phyloP scores from a whole-genome alignment of 768 basidiomycete genomes.

The Podaxis sp. region DNA sequence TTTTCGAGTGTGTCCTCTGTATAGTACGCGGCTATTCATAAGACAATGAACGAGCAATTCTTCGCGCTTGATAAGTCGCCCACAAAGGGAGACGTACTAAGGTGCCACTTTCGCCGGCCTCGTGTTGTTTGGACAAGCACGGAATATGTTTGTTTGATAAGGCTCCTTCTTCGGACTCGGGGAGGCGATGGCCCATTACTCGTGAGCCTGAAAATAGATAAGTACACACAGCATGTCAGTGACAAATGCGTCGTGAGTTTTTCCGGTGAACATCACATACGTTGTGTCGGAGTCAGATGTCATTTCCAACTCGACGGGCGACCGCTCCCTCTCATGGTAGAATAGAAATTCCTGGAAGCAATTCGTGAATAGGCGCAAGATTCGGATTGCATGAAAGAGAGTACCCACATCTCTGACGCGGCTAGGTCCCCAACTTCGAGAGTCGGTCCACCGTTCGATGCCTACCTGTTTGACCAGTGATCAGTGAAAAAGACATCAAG shows the following conservation, averaged over 20 bases:
- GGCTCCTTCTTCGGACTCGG: conserved; percentile 36
- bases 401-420: conserved; percentile 69
- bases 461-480: conserved; percentile 47
- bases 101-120: conserved; percentile 80
- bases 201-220: conserved; percentile 8
- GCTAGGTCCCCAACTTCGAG: conserved; percentile 77
- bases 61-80: neutral
- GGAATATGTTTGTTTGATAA: conserved; percentile 82
- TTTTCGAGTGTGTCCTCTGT: conserved; percentile 59
- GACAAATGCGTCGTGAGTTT: neutral
- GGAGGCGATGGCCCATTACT: conserved; percentile 15
- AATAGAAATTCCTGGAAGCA: conserved; percentile 66
- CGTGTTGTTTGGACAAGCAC: conserved; percentile 66
- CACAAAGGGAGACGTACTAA: conserved; percentile 49
- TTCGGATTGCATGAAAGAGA: neutral
- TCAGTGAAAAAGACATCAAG: conserved; percentile 12
- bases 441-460: conserved; percentile 83
- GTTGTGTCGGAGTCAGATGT: conserved; percentile 51
- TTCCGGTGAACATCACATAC: conserved; percentile 30
- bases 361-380: neutral
- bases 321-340: conserved; percentile 66
- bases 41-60: neutral
- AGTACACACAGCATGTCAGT: conserved; percentile 2
- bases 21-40: conserved; percentile 68
- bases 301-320: conserved; percentile 45